A percentile compares a stretch with the other conserved stretches of the same genome.
phyloP scores from a whole-genome alignment of 2,329 filamentous ascomycete genomes.

The Neoscytalidium dimidiatum region DNA sequence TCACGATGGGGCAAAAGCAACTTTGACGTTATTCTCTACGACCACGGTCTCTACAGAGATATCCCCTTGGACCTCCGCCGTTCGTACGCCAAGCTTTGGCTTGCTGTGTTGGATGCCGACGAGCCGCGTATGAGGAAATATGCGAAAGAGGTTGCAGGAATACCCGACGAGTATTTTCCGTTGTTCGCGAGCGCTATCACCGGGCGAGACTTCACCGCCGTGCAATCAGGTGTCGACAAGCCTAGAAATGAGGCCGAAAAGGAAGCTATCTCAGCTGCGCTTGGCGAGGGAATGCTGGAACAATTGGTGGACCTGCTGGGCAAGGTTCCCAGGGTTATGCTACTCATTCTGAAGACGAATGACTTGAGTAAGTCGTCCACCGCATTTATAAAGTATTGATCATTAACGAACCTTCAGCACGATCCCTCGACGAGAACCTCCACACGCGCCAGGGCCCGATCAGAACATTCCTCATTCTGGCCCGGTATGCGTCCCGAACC shows the following conservation, averaged over 20 bases:
- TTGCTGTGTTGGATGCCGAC: slow-evolving; percentile 90
- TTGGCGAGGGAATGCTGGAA: slow-evolving; percentile 85
- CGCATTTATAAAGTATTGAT: neutral
- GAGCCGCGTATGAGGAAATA: slow-evolving; percentile 84
- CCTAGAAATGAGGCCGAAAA: slow-evolving; percentile 75
- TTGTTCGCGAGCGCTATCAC: slow-evolving; percentile 97
- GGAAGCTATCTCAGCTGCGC: slow-evolving; percentile 77
- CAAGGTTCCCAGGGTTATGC: slow-evolving; percentile 85
- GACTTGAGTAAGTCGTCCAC: slow-evolving; percentile 68
- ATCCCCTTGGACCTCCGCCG: slow-evolving; percentile 78
- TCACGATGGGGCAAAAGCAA: slow-evolving; percentile 63
- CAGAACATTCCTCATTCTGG: slow-evolving; percentile 65
- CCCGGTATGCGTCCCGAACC: slow-evolving; percentile 62
- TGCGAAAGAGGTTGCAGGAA: slow-evolving; percentile 83
- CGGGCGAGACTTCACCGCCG: slow-evolving; percentile 81
- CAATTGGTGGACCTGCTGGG: slow-evolving; percentile 87
- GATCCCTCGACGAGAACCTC: slow-evolving; percentile 88
- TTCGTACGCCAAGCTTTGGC: slow-evolving; percentile 95
- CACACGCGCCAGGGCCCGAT: slow-evolving; percentile 68
- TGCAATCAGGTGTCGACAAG: slow-evolving; percentile 61
- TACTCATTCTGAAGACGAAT: slow-evolving; percentile 96
- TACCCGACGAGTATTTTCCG: slow-evolving; percentile 87
- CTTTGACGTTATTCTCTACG: slow-evolving; percentile 95
- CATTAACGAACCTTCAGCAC: slow-evolving; percentile 51
- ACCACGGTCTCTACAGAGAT: slow-evolving; percentile 93